phyloP scores from a whole-genome alignment of 768 basidiomycete species.

The Gloeophyllum trabeum region DNA sequence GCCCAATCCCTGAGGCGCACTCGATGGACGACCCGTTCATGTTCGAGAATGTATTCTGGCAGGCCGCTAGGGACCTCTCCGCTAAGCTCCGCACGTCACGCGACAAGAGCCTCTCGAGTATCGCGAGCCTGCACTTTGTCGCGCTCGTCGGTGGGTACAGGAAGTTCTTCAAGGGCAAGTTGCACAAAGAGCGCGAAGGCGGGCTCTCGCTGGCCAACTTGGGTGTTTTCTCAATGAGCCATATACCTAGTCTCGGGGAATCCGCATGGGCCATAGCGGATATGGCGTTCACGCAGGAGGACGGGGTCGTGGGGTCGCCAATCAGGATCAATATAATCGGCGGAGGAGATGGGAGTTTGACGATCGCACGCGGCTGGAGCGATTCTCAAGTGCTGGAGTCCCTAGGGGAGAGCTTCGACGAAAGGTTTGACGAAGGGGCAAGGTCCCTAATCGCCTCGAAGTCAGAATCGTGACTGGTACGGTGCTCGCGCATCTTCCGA shows the following conservation, averaged over 20 bases:
- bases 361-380: too few relatives aligned
- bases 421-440: too few relatives aligned
- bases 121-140: too few relatives aligned
- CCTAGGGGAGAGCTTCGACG: too few relatives aligned
- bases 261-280: constrained; percentile 10
- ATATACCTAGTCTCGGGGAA: not conserved
- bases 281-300: constrained; percentile 10
- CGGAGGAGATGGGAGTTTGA: not conserved
- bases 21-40: constrained; percentile 3
- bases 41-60: constrained; percentile 19
- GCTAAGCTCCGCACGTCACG: constrained; percentile 13
- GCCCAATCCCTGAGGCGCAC: constrained; percentile 3
- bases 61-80: constrained; percentile 17
- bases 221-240: constrained; percentile 21
- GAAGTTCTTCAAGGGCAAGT: constrained; percentile 15
- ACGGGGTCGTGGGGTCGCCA: constrained; percentile 8
- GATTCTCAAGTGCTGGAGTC: too few relatives aligned
- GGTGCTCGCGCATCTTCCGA: too few relatives aligned
- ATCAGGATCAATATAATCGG: constrained; percentile 13
- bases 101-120: constrained; percentile 21
- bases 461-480: too few relatives aligned
- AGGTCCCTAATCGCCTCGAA: too few relatives aligned
- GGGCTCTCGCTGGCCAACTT: constrained; percentile 28
- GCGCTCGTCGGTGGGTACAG: constrained; percentile 20
- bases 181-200: constrained; percentile 20